A percentile compares a stretch with the other conserved stretches of the same genome.
These are phyloP conservation scores for Tremellales sp. DNA, from an alignment of 1,284 basidiomycete genomes.

Conservation along the genomic window DNA sequence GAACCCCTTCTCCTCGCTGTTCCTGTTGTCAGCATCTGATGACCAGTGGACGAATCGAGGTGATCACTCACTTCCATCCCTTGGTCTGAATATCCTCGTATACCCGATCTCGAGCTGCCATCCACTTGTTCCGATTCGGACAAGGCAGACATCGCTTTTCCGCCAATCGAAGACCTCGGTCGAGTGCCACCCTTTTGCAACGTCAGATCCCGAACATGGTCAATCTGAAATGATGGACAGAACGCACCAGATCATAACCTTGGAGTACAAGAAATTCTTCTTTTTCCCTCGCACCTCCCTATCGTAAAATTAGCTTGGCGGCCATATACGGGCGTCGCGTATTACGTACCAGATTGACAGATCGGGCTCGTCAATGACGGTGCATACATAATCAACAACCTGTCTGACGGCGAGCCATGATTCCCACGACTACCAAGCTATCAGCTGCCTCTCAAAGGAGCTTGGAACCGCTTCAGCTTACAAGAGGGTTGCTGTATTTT, in stretches of 20 bases:
- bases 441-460: slow-evolving; percentile 3
- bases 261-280: slow-evolving; percentile 83
- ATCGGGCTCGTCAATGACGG: slow-evolving; percentile 41
- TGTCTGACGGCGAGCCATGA: slow-evolving; percentile 59
- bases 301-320: too few species aligned
- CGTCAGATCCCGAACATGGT: slow-evolving; percentile 8
- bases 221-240: not conserved
- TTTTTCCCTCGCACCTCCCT: slow-evolving; percentile 81
- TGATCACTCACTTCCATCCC: slow-evolving; percentile 61
- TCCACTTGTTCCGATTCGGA: slow-evolving; percentile 59
- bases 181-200: slow-evolving; percentile 73
- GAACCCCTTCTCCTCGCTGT: slow-evolving; percentile 33
- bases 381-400: slow-evolving; percentile 49
- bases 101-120: slow-evolving; percentile 66
- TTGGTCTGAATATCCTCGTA: slow-evolving; percentile 72
- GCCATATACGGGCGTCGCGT: not conserved
- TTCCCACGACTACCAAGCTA: slow-evolving; percentile 56
- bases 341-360: slow-evolving; percentile 64
- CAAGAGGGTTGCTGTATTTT: slow-evolving; percentile 59
- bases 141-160: slow-evolving; percentile 69
- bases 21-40: slow-evolving; percentile 1
- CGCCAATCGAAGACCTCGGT: slow-evolving; percentile 80
- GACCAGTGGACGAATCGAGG: not conserved
- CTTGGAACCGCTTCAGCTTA: too few species aligned
- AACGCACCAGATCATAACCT: slow-evolving; percentile 82